phyloP scores from a whole-genome alignment of 2,329 filamentous ascomycete species.

The Curvularia hawaiiensis region DNA sequence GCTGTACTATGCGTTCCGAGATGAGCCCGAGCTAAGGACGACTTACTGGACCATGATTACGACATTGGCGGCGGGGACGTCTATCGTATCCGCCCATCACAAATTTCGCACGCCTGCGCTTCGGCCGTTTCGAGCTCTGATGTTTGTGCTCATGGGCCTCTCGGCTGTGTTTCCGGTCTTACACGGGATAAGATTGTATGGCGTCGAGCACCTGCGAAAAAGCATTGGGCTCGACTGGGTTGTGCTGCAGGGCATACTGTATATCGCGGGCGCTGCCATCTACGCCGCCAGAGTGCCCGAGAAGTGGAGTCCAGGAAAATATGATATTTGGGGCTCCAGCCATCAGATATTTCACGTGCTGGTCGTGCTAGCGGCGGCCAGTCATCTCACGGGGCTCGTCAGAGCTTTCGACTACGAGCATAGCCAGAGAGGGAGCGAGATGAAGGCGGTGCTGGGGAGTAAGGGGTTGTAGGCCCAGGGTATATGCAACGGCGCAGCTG shows the following conservation, averaged over 20 bases:
- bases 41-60: slow-evolving; percentile 82
- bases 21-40: slow-evolving; percentile 66
- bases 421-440: slow-evolving; percentile 42
- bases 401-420: slow-evolving; percentile 89
- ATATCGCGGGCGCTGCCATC: slow-evolving; percentile 82
- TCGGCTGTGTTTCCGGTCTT: slow-evolving; percentile 83
- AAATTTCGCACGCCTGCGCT: slow-evolving; percentile 82
- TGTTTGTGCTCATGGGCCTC: slow-evolving; percentile 88
- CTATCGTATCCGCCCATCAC: slow-evolving; percentile 77
- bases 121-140: slow-evolving; percentile 81
- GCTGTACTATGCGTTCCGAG: slow-evolving; percentile 66
- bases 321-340: slow-evolving; percentile 90
- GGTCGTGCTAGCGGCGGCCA: slow-evolving; percentile 79
- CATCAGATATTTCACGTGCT: slow-evolving; percentile 96
- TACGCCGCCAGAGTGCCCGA: slow-evolving; percentile 91
- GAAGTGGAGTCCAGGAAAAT: slow-evolving; percentile 73
- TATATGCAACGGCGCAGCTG: background rate
- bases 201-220: slow-evolving; percentile 66
- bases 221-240: slow-evolving; percentile 84
- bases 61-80: slow-evolving; percentile 75
- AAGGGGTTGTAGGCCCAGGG: background rate
- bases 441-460: slow-evolving; percentile 8
- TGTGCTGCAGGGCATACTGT: slow-evolving; percentile 77
- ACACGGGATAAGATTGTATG: slow-evolving; percentile 74
- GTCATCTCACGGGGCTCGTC: slow-evolving; percentile 80